These are phyloP conservation scores for Bruguiera hainesii DNA, from an alignment of 441 rosid genomes.

Conservation along the genomic window DNA sequence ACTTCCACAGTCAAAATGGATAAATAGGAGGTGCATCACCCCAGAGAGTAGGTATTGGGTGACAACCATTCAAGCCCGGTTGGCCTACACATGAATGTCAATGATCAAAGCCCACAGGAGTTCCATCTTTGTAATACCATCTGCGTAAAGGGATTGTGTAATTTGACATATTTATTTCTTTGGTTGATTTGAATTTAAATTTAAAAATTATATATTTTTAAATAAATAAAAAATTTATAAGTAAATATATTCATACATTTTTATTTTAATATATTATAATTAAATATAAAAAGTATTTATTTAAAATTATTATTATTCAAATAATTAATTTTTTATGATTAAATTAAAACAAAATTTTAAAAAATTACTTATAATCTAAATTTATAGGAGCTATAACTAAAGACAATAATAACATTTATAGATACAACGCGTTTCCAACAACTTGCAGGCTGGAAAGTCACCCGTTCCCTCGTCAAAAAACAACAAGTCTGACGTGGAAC, in stretches of 20 bases:
- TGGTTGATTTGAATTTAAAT: no score
- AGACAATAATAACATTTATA: neutral
- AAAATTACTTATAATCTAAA: neutral
- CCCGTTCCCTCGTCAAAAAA: conserved; percentile 21
- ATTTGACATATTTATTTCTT: no score
- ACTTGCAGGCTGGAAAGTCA: conserved; percentile 42
- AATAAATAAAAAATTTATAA: no score
- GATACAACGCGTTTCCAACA: conserved; percentile 40
- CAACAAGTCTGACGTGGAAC: conserved; percentile 33
- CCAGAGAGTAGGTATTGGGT: conserved; percentile 20
- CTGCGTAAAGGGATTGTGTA: no score
- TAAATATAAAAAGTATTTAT: no score
- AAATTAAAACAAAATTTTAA: no score
- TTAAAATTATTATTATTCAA: neutral
- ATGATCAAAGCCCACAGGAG: no score
- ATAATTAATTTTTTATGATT: conserved; percentile 11
- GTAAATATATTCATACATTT: no score
- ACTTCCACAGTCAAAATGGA: neutral
- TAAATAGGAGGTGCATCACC: conserved; percentile 22
- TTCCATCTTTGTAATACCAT: no score
- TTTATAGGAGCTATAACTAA: neutral
- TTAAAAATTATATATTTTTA: no score
- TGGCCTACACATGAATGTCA: neutral
- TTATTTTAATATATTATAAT: no score
- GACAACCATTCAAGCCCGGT: neutral